Percentiles rank a stretch among this genome's conserved stretches.
These are phyloP conservation scores for Tuber magnatum DNA, from an alignment of 495 filamentous ascomycete species.

Conservation along the genomic window DNA sequence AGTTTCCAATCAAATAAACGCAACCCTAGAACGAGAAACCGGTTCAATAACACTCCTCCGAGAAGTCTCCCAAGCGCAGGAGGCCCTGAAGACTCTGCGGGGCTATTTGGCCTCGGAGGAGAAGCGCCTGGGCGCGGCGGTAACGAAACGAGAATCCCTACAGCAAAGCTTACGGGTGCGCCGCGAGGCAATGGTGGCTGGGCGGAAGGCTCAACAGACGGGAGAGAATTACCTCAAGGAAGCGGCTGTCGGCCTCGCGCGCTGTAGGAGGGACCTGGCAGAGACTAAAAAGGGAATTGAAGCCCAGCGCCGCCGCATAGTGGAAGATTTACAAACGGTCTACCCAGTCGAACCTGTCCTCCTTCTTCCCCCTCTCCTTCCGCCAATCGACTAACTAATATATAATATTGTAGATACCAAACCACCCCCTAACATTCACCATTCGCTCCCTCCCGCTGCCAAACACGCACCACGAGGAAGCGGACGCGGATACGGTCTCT, in stretches of 20 bases:
- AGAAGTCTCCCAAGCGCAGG: conserved; percentile 40
- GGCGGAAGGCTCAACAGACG: conserved; percentile 53
- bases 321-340: conserved; percentile 69
- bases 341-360: conserved; percentile 69
- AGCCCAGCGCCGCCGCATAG: conserved; percentile 77
- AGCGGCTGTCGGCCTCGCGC: conserved; percentile 44
- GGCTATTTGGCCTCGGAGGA: conserved; percentile 52
- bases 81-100: conserved; percentile 18
- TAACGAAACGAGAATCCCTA: conserved; percentile 53
- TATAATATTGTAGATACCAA: conserved; percentile 51
- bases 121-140: conserved; percentile 55
- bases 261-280: conserved; percentile 57
- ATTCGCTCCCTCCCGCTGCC: conserved; percentile 71
- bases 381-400: not conserved
- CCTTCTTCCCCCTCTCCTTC: conserved; percentile 42
- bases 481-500: conserved; percentile 60
- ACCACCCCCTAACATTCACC: conserved; percentile 67
- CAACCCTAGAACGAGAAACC: conserved; percentile 53
- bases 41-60: conserved; percentile 15
- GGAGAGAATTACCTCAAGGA: conserved; percentile 51
- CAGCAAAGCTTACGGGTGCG: conserved; percentile 58
- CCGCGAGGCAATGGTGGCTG: conserved; percentile 58
- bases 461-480: conserved; percentile 48
- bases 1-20: conserved; percentile 69
- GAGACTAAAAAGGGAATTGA: conserved; percentile 58